Evolutionary conservation across 805 yeast genomes (phyloP), one percentile per base, ranked within the genome.

Genomic region (Lipomyces spencermartinsiae): DNA sequence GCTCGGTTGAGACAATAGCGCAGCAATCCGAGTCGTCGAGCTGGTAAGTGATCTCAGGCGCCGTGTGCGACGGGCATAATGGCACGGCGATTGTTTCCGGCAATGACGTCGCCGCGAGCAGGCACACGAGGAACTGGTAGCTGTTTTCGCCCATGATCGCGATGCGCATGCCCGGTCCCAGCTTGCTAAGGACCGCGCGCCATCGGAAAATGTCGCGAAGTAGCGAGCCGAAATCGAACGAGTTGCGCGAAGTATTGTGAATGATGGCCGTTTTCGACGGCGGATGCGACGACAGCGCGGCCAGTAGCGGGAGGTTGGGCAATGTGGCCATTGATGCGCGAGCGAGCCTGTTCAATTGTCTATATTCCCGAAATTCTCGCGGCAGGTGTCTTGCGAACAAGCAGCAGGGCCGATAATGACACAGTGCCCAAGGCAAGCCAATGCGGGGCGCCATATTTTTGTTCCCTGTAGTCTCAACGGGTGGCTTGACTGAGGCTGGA

Each of bases 91-190:
- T 59, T 10, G 77, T 76, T 31, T 73, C 66, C 9, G 77, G 76
- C 22, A 77, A 64, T 22, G 77, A 70, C 59, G 77, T 59, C 2
- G 76, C 64, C 10, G 79, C 78, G 55, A 69, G 73, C 61, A 77
- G 71, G 19, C 74, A 63, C 12, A 68, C 73, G 16, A 71, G 72
- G 66, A 77, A 77, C 70, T 77, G 74, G 63, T 67, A 77, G 59
- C 76, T 72, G 70, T 77, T 77, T 67, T 77, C 79, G 34, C 79
- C 79, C 79, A 77, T 77, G 46, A 77, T 73, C 29, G 79, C 79
- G 16, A 77, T 67, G 29, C 78, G 74, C 59, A 59, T 64, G 37
- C 73, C 73, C 46, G 58, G 8, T 34, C 55, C 58, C 54, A 63
- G 34, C 49, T 34, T 55, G 25, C 65, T 31, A 14, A 76, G 68